Conservation (phyloP, 2,329 filamentous ascomycete species). For the Sphaerulina populicola region DNA sequence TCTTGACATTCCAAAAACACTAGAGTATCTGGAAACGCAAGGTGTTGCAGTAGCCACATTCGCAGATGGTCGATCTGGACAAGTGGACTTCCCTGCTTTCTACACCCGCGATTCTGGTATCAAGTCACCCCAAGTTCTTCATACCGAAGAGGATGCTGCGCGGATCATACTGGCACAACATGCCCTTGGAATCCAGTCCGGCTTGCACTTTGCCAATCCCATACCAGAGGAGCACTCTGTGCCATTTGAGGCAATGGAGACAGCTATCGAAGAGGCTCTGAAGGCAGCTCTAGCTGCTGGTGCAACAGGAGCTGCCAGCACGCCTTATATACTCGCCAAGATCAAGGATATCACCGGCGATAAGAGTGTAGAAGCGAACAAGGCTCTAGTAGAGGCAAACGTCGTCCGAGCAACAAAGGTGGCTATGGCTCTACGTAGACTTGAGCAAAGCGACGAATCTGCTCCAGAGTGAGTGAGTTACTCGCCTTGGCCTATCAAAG, state of each 20-base stretch:
- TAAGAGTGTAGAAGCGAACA: conserved; percentile 65
- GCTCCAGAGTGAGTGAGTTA: conserved; percentile 15
- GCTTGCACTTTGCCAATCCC: conserved; percentile 81
- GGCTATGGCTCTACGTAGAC: conserved; percentile 52
- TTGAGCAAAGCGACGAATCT: conserved; percentile 37
- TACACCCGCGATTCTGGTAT: conserved; percentile 82
- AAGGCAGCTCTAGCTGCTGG: conserved; percentile 56
- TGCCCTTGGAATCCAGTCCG: conserved; percentile 62
- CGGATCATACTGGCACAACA: conserved; percentile 78
- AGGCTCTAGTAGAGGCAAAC: conserved; percentile 59
- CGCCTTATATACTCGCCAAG: conserved; percentile 70
- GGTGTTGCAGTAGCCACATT: conserved; percentile 83
- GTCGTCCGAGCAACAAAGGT: conserved; percentile 57
- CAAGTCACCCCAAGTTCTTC: conserved; percentile 66
- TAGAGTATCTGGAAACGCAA: conserved; percentile 69
- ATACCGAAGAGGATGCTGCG: conserved; percentile 72
- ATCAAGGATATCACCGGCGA: conserved; percentile 71
- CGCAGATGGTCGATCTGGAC: conserved; percentile 64
- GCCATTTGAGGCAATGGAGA: conserved; percentile 60
- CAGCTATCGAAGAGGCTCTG: conserved; percentile 60
- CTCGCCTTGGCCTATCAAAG: neutral
- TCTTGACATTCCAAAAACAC: conserved; percentile 78
- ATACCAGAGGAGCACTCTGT: conserved; percentile 65
- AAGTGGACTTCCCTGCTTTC: conserved; percentile 84
- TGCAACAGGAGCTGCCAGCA: conserved; percentile 66